Percentiles rank a stretch among this genome's conserved stretches.
These are phyloP conservation scores for Aspergillus heteromorphus DNA, from an alignment of 495 filamentous ascomycete species.

Conservation along the genomic window DNA sequence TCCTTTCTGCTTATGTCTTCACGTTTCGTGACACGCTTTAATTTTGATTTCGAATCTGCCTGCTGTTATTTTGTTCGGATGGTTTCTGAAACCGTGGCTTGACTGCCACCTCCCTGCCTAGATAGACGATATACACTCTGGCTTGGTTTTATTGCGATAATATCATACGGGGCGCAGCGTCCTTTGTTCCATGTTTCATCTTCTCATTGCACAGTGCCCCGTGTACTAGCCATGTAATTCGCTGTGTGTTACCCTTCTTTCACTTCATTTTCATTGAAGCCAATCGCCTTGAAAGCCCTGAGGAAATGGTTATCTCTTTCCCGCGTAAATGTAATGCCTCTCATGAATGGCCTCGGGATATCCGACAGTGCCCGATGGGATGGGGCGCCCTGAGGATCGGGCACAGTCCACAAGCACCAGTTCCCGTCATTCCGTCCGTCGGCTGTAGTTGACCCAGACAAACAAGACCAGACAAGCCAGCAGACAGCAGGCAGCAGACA, in stretches of 20 bases:
- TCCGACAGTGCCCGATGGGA: neutral
- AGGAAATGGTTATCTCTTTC: neutral
- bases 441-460: neutral
- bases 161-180: too few relatives aligned
- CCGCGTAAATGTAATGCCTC: neutral
- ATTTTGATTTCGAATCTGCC: neutral
- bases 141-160: neutral
- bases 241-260: neutral
- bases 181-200: neutral
- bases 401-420: too few relatives aligned
- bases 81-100: neutral
- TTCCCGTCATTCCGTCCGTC: neutral
- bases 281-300: neutral
- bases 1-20: neutral
- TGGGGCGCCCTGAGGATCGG: neutral
- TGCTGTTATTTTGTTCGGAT: neutral
- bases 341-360: neutral
- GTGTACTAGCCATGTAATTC: neutral
- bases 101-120: too few relatives aligned
- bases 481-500: too few relatives aligned
- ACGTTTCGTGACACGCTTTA: neutral
- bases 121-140: neutral
- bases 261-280: too few relatives aligned
- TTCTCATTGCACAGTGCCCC: neutral
- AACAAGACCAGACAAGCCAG: too few relatives aligned